Conservation (phyloP, 2,329 filamentous ascomycete genomes). For the Neobulgaria alba region DNA sequence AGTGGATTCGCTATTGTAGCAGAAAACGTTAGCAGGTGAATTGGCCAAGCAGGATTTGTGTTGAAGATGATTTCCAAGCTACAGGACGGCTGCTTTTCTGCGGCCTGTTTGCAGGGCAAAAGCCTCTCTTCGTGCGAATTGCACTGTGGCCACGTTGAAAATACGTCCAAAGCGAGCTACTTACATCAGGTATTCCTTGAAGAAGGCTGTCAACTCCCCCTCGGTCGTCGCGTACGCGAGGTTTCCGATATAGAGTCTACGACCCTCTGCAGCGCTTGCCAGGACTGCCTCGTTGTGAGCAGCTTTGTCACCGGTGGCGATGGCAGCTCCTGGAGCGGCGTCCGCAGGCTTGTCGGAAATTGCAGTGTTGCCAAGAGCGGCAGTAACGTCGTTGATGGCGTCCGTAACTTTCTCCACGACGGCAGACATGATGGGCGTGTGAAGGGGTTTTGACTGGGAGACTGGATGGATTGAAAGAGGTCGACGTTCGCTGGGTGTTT, state of each 20-base stretch:
- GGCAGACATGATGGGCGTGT: constrained; percentile 70
- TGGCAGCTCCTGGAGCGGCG: constrained; percentile 30
- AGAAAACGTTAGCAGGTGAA: constrained; percentile 30
- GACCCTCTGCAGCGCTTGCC: constrained; percentile 95
- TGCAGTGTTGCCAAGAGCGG: constrained; percentile 56
- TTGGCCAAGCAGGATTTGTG: too few species aligned
- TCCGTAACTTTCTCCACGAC: constrained; percentile 61
- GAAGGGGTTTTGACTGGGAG: constrained; percentile 36
- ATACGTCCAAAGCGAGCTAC: constrained; percentile 35
- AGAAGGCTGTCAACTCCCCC: constrained; percentile 99
- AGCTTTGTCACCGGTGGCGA: constrained; percentile 17
- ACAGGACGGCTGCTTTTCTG: too few species aligned
- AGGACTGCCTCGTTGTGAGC: constrained; percentile 82
- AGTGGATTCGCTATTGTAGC: constrained; percentile 70
- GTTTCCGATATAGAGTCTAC: constrained; percentile 99
- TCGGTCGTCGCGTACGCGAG: constrained; percentile 99
- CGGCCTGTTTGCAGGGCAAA: too few species aligned
- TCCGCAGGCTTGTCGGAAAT: constrained; percentile 45
- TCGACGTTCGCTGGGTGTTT: constrained; percentile 35
- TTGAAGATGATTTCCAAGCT: too few species aligned
- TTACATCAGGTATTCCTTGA: constrained; percentile 99
- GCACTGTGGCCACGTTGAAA: constrained; percentile 5
- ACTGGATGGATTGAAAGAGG: constrained; percentile 39
- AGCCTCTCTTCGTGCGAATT: too few species aligned
- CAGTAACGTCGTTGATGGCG: constrained; percentile 67